Percentiles rank a stretch among this genome's conserved stretches.
phyloP scores from a whole-genome alignment of 305 asterid genomes.

The Plantago coronopus region DNA sequence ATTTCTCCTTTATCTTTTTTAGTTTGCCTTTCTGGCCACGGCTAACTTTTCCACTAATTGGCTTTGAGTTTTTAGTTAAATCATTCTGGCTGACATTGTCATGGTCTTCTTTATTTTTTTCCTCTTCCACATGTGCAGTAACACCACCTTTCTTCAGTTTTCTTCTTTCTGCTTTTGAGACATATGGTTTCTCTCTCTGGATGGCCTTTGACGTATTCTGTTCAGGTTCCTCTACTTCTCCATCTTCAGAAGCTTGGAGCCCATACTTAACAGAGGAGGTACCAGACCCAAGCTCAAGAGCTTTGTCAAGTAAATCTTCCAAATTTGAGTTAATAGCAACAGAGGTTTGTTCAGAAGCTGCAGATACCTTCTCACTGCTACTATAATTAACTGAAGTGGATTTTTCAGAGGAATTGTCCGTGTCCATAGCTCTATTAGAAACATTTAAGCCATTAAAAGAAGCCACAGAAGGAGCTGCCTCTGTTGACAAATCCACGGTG shows the following conservation, averaged over 20 bases:
- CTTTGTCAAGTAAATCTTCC: conserved; percentile 87
- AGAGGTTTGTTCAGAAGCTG: conserved; percentile 34
- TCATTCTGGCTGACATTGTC: conserved; percentile 31
- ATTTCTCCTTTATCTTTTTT: conserved; percentile 94
- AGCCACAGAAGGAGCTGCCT: conserved; percentile 31
- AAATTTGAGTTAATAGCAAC: conserved; percentile 48
- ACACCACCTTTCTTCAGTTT: conserved; percentile 76
- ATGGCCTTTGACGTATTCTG: conserved; percentile 34
- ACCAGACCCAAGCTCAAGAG: conserved; percentile 88
- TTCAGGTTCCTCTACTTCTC: conserved; percentile 33
- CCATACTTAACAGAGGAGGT: conserved; percentile 60
- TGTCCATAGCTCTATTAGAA: conserved; percentile 33
- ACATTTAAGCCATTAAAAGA: conserved; percentile 28
- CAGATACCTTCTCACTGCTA: conserved; percentile 27
- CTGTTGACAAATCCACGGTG: conserved; percentile 30
- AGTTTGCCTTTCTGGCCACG: conserved; percentile 91
- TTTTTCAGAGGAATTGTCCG: conserved; percentile 30
- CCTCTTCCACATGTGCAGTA: conserved; percentile 32
- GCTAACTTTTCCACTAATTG: conserved; percentile 56
- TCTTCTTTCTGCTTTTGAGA: conserved; percentile 92
- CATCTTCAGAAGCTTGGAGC: conserved; percentile 45
- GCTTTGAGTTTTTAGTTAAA: conserved; percentile 34
- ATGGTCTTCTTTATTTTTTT: conserved; percentile 36
- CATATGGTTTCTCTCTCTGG: conserved; percentile 71
- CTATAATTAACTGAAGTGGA: conserved; percentile 17